phyloP scores from a whole-genome alignment of 1,139 yeast genomes.

The Chernovozyma aurita region DNA sequence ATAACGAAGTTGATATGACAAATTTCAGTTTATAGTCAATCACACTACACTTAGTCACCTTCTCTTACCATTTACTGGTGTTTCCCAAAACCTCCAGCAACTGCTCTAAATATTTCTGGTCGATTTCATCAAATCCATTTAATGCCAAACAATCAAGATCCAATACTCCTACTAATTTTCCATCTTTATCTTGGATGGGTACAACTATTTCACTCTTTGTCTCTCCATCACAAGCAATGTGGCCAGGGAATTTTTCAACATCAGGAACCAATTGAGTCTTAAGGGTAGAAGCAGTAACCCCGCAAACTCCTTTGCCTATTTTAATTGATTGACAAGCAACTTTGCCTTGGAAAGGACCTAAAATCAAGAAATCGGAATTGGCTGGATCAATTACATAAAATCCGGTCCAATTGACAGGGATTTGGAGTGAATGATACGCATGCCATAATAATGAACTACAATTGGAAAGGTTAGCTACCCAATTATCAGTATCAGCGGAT shows the following conservation, averaged over 20 bases:
- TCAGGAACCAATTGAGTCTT: slow-evolving; percentile 71
- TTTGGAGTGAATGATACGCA: slow-evolving; percentile 61
- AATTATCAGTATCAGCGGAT: slow-evolving; percentile 57
- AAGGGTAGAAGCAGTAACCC: slow-evolving; percentile 61
- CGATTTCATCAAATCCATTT: slow-evolving; percentile 64
- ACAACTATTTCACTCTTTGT: slow-evolving; percentile 92
- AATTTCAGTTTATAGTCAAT: no score
- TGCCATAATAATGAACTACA: slow-evolving; percentile 86
- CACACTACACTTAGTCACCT: no score
- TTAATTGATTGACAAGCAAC: slow-evolving; percentile 87
- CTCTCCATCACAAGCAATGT: slow-evolving; percentile 95
- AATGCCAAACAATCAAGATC: slow-evolving; percentile 75
- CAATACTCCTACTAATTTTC: slow-evolving; percentile 62
- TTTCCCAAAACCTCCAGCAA: slow-evolving; percentile 49
- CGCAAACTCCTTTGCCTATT: slow-evolving; percentile 89
- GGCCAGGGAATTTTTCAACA: slow-evolving; percentile 81
- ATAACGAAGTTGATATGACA: no score
- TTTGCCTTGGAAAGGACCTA: slow-evolving; percentile 96
- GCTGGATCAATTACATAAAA: slow-evolving; percentile 57
- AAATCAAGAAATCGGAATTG: slow-evolving; percentile 44
- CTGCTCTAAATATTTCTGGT: slow-evolving; percentile 53
- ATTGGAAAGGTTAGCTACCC: slow-evolving; percentile 88
- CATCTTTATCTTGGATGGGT: slow-evolving; percentile 54
- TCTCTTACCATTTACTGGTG: slow-evolving; percentile 44
- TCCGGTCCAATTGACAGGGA: slow-evolving; percentile 87